Evolutionary conservation across 2,329 filamentous ascomycete species (phyloP).

Genomic region (Pseudogymnoascus sp.): DNA sequence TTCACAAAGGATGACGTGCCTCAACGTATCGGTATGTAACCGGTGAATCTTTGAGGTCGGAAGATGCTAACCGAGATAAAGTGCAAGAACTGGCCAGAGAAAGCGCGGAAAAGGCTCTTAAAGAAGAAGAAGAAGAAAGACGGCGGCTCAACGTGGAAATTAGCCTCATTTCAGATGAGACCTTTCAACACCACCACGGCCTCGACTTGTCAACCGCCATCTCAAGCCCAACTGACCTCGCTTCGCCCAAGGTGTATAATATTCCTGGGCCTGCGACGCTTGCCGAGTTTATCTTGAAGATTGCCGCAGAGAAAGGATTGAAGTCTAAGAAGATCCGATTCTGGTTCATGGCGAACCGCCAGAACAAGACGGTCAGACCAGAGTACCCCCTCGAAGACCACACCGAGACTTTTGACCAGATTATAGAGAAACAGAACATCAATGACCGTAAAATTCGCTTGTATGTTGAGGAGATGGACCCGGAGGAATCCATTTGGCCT

Average conservation of each 20-base stretch:
- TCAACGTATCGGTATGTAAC: constrained; percentile 54
- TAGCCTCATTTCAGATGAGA: constrained; percentile 71
- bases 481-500: constrained; percentile 68
- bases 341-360: constrained; percentile 98
- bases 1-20: constrained; percentile 72
- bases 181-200: constrained; percentile 72
- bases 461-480: constrained; percentile 54
- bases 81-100: constrained; percentile 66
- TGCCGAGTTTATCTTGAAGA: constrained; percentile 60
- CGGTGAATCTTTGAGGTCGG: constrained; percentile 11
- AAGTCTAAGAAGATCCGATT: constrained; percentile 66
- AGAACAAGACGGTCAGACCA: constrained; percentile 94
- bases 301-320: constrained; percentile 62
- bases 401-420: constrained; percentile 68
- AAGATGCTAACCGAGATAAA: constrained; percentile 42
- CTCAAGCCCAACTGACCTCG: constrained; percentile 51
- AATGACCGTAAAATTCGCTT: constrained; percentile 51
- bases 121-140: constrained; percentile 75
- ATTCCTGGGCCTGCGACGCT: constrained; percentile 66
- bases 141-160: constrained; percentile 78
- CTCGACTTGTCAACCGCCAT: constrained; percentile 75
- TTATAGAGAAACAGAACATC: not conserved
- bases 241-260: constrained; percentile 64
- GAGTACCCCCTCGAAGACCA: constrained; percentile 78
- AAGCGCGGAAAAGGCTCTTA: not conserved